Conservation (phyloP, 2,329 filamentous ascomycete genomes). For the Epichloe baconii region DNA sequence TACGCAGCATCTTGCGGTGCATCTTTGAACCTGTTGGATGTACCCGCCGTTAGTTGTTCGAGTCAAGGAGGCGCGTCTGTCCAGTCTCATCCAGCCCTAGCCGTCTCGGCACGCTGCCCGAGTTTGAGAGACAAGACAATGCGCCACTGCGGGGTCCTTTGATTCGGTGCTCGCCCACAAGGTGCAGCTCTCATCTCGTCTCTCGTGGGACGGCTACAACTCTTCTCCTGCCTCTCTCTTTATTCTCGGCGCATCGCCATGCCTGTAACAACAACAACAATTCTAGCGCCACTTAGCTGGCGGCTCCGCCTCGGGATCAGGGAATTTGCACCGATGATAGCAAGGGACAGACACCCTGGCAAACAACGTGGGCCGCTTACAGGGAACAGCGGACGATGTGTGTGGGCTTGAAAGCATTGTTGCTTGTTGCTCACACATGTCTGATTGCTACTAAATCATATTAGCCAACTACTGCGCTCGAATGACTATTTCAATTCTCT, state of each 20-base stretch:
- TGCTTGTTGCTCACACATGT: neutral
- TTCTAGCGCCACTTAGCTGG: neutral
- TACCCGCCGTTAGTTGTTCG: no score
- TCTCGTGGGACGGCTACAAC: no score
- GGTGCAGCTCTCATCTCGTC: no score
- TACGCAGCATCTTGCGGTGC: no score
- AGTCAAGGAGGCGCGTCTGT: no score
- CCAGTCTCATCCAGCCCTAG: neutral
- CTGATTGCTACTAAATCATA: neutral
- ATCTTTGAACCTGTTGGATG: no score
- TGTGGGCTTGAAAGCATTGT: neutral
- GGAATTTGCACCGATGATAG: conserved; percentile 6
- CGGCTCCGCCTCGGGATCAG: conserved; percentile 6
- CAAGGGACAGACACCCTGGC: conserved; percentile 1
- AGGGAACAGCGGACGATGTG: neutral
- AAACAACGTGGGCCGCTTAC: conserved; percentile 2
- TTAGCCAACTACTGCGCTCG: no score
- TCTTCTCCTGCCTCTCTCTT: neutral
- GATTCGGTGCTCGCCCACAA: neutral
- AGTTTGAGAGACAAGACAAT: neutral
- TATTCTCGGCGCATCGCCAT: neutral
- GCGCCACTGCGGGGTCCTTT: neutral
- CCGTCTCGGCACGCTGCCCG: neutral
- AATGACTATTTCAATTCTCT: no score
- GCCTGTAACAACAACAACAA: neutral